Evolutionary conservation across 257 asterid genomes (phyloP).

Genomic region (Nicotiana undulata): DNA sequence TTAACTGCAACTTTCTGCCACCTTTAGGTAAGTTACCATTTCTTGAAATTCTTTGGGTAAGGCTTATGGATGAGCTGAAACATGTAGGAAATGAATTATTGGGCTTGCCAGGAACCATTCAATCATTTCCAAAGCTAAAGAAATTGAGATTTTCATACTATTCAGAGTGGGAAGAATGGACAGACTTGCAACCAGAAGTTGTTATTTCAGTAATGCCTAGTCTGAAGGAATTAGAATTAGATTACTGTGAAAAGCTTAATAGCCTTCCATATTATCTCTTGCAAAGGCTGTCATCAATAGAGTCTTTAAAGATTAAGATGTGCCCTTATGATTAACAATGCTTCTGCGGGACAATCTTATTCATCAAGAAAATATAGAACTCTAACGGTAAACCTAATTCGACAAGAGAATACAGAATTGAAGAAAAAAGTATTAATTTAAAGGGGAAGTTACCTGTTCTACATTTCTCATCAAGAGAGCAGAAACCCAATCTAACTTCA

Average conservation of each 20-base stretch:
- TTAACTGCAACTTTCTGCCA: constrained; percentile 7
- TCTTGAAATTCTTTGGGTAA: constrained; percentile 16
- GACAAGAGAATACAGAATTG: too few relatives aligned
- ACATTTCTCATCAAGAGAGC: too few relatives aligned
- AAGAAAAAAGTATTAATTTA: too few relatives aligned
- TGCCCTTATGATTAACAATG: too few relatives aligned
- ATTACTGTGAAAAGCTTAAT: not conserved
- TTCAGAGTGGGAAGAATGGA: constrained; percentile 20
- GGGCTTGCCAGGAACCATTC: not conserved
- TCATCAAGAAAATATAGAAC: too few relatives aligned
- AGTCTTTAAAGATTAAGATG: constrained; percentile 8
- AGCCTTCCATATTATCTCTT: constrained; percentile 7
- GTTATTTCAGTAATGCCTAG: constrained; percentile 5
- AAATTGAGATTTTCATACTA: not conserved
- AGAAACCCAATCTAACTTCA: too few relatives aligned
- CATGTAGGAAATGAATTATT: constrained; percentile 16
- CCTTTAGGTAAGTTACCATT: constrained; percentile 17
- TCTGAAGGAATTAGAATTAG: constrained; percentile 3
- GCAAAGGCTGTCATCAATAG: not conserved
- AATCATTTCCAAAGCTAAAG: constrained; percentile 21
- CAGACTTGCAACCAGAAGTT: constrained; percentile 14
- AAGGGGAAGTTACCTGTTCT: too few relatives aligned
- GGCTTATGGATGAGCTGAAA: not conserved
- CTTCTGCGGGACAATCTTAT: too few relatives aligned
- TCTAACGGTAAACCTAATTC: too few relatives aligned